These are phyloP conservation scores for Passiflora organensis DNA, from an alignment of 345 rosid species.

Conservation along the genomic window DNA sequence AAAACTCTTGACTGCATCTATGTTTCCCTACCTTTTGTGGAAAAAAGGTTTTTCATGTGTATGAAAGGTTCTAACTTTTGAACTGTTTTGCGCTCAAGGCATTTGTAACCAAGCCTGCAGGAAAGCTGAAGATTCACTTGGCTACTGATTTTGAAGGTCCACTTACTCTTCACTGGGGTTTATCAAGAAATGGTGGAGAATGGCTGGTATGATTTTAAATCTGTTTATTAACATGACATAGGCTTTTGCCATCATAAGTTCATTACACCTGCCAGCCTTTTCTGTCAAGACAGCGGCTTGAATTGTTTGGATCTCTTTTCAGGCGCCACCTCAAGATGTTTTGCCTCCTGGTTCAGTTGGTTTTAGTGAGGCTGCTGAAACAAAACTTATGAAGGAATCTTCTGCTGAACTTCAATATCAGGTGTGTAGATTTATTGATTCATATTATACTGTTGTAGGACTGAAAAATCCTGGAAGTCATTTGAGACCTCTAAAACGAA, in stretches of 20 bases:
- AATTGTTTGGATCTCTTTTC: slow-evolving; percentile 35
- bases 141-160: slow-evolving; percentile 72
- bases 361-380: slow-evolving; percentile 51
- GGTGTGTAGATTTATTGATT: slow-evolving; percentile 37
- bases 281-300: slow-evolving; percentile 13
- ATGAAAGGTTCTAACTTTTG: slow-evolving; percentile 16
- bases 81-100: slow-evolving; percentile 42
- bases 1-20: slow-evolving; percentile 24
- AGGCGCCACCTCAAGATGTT: slow-evolving; percentile 69
- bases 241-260: slow-evolving; percentile 8
- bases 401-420: slow-evolving; percentile 48
- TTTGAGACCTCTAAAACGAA: slow-evolving; percentile 7
- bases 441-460: background rate
- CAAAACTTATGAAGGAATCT: slow-evolving; percentile 40
- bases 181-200: slow-evolving; percentile 74
- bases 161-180: slow-evolving; percentile 86
- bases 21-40: background rate
- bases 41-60: slow-evolving; percentile 9
- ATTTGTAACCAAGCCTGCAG: slow-evolving; percentile 60
- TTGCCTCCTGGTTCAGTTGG: slow-evolving; percentile 74
- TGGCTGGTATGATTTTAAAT: slow-evolving; percentile 72
- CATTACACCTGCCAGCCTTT: slow-evolving; percentile 14
- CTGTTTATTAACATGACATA: slow-evolving; percentile 7
- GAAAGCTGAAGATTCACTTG: slow-evolving; percentile 56
- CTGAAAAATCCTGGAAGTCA: background rate